These are phyloP conservation scores for Quercus wislizeni DNA, from an alignment of 306 rosid genomes.

Conservation along the genomic window DNA sequence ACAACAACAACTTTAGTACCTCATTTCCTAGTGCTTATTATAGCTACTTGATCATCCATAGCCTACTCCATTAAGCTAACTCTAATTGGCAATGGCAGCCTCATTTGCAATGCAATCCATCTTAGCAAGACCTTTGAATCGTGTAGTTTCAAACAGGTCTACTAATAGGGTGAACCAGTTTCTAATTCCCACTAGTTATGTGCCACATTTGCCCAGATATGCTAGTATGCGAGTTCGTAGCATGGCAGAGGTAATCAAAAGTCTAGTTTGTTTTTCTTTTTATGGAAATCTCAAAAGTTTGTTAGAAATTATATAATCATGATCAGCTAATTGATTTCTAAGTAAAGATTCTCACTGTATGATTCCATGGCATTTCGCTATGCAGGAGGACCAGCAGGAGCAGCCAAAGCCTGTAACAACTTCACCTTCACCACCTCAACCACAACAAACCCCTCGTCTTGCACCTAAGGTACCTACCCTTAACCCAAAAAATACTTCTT, in stretches of 20 bases:
- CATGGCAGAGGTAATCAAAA: conserved; percentile 36
- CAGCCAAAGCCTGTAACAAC: not conserved
- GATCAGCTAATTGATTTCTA: not conserved
- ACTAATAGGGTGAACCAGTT: conserved; percentile 27
- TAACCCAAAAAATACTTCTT: not conserved
- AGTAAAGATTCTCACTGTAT: not conserved
- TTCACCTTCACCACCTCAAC: too few species aligned
- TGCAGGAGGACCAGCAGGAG: conserved; percentile 23
- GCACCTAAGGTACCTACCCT: conserved; percentile 20
- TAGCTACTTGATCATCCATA: too few species aligned
- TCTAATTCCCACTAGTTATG: conserved; percentile 15
- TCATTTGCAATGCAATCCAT: conserved; percentile 43
- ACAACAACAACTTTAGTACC: too few species aligned
- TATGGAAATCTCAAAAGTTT: too few species aligned
- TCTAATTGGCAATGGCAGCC: conserved; percentile 31
- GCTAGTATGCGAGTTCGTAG: conserved; percentile 25
- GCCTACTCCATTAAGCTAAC: too few species aligned
- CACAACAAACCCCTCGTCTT: not conserved
- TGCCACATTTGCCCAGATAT: conserved; percentile 16
- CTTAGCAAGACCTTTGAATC: conserved; percentile 24
- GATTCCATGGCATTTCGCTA: not conserved
- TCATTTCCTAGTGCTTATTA: too few species aligned
- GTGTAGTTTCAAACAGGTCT: conserved; percentile 7
- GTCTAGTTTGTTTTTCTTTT: not conserved
- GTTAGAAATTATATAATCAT: not conserved